Evolutionary conservation across 148 eudicot species (phyloP).

Genomic region (Fallopia convolvulus): DNA sequence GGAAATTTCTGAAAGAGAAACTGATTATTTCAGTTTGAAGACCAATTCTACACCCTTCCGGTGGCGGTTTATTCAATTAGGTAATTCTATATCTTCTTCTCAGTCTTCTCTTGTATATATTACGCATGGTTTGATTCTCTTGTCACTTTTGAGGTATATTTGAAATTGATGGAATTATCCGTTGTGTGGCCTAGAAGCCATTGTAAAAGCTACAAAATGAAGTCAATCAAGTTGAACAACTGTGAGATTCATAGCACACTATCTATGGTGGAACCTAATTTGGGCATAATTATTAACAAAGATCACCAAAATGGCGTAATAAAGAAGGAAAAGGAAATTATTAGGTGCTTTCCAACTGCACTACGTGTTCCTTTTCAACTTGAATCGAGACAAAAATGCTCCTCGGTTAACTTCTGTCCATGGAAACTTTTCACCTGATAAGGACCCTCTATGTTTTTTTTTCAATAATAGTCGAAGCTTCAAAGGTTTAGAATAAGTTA

Average conservation of each 20-base stretch:
- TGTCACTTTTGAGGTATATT: background rate
- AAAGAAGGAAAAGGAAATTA: background rate
- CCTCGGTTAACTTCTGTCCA: background rate
- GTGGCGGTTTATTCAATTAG: background rate
- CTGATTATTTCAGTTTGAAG: background rate
- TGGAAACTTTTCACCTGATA: background rate
- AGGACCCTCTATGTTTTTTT: background rate
- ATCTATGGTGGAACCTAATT: slow-evolving; percentile 34
- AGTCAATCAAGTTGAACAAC: background rate
- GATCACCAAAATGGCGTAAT: slow-evolving; percentile 15
- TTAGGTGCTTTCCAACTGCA: background rate
- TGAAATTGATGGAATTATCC: background rate
- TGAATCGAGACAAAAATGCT: background rate
- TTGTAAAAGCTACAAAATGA: background rate
- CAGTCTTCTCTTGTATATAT: background rate
- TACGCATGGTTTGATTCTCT: background rate
- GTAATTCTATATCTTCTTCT: background rate
- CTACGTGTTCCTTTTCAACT: background rate
- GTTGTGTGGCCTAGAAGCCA: background rate
- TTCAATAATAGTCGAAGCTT: background rate
- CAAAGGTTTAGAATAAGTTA: background rate
- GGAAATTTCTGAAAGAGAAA: background rate
- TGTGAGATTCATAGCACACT: slow-evolving; percentile 30
- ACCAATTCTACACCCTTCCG: background rate
- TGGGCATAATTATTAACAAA: background rate